Evolutionary conservation across 768 basidiomycete species (phyloP).

Genomic region (Mycena galopus): DNA sequence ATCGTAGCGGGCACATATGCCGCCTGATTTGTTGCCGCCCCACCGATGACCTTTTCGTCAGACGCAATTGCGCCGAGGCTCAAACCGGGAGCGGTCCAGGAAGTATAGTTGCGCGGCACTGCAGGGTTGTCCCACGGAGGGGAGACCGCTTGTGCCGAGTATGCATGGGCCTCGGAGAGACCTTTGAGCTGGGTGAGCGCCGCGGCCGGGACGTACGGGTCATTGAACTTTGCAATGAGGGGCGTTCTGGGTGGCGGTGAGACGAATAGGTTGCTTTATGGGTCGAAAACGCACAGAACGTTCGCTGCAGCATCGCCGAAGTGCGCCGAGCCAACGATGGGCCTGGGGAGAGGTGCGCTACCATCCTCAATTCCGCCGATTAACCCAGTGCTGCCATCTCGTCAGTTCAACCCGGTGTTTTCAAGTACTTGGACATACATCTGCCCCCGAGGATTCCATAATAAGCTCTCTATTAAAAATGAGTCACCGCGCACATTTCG

Average conservation of each 20-base stretch:
- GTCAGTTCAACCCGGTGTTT: not conserved
- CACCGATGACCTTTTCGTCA: slow-evolving; percentile 44
- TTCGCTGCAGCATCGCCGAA: slow-evolving; percentile 43
- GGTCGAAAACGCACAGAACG: slow-evolving; percentile 36
- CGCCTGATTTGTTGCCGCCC: slow-evolving; percentile 42
- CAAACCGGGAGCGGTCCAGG: slow-evolving; percentile 43
- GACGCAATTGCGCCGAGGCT: slow-evolving; percentile 46
- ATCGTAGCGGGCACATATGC: slow-evolving; percentile 42
- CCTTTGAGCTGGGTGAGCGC: slow-evolving; percentile 33
- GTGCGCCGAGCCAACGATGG: slow-evolving; percentile 44
- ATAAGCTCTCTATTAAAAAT: slow-evolving; percentile 38
- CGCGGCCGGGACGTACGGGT: slow-evolving; percentile 40
- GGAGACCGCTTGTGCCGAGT: slow-evolving; percentile 43
- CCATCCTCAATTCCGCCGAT: slow-evolving; percentile 43
- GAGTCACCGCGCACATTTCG: not conserved
- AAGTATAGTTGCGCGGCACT: slow-evolving; percentile 45
- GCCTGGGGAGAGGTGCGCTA: slow-evolving; percentile 43
- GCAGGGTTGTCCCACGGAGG: slow-evolving; percentile 43
- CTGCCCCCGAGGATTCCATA: slow-evolving; percentile 45
- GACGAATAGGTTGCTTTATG: not conserved
- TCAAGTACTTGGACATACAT: slow-evolving; percentile 17
- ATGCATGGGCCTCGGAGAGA: slow-evolving; percentile 30
- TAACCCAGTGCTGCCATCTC: slow-evolving; percentile 34
- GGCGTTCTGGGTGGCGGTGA: slow-evolving; percentile 36
- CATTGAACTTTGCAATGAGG: slow-evolving; percentile 45